Percentiles rank a stretch among this genome's conserved stretches.
These are phyloP conservation scores for Whalleya microplaca DNA, from an alignment of 2,329 filamentous ascomycete genomes.

Conservation along the genomic window DNA sequence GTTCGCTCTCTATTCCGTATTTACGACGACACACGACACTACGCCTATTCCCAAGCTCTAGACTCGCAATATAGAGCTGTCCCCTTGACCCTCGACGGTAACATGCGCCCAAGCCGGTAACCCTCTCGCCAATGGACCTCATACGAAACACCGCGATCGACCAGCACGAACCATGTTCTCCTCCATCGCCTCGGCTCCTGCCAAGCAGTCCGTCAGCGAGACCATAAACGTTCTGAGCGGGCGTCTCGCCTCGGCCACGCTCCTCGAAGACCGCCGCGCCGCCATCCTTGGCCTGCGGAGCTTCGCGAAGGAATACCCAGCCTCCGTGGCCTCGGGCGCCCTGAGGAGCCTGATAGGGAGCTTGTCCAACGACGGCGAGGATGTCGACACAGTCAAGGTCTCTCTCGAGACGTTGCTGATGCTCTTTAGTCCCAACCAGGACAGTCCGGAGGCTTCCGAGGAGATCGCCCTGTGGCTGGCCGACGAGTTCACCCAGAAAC, in stretches of 20 bases:
- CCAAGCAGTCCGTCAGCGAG: slow-evolving; percentile 93
- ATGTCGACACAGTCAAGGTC: slow-evolving; percentile 95
- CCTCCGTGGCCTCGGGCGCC: slow-evolving; percentile 93
- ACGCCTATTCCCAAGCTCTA: background rate
- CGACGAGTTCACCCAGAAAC: slow-evolving; percentile 95
- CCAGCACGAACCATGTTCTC: slow-evolving; percentile 59
- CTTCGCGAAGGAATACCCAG: slow-evolving; percentile 95
- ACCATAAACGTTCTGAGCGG: slow-evolving; percentile 90
- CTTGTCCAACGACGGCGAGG: slow-evolving; percentile 84
- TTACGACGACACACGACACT: slow-evolving; percentile 1
- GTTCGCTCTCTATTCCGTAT: background rate
- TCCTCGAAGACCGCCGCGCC: slow-evolving; percentile 91
- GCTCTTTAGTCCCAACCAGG: slow-evolving; percentile 76
- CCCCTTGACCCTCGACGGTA: slow-evolving; percentile 12
- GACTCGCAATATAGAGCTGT: background rate
- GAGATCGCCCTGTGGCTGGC: slow-evolving; percentile 96
- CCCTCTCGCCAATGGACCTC: slow-evolving; percentile 36
- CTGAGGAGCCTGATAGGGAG: slow-evolving; percentile 84
- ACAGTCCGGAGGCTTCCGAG: slow-evolving; percentile 89
- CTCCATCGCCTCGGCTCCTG: slow-evolving; percentile 70
- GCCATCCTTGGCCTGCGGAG: slow-evolving; percentile 91
- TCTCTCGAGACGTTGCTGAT: slow-evolving; percentile 93
- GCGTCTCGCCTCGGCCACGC: slow-evolving; percentile 83
- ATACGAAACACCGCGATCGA: slow-evolving; percentile 29
- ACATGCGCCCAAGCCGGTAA: slow-evolving; percentile 34